Evolutionary conservation across 2,329 filamentous ascomycete species (phyloP).

Genomic region (Phoma herbarum): DNA sequence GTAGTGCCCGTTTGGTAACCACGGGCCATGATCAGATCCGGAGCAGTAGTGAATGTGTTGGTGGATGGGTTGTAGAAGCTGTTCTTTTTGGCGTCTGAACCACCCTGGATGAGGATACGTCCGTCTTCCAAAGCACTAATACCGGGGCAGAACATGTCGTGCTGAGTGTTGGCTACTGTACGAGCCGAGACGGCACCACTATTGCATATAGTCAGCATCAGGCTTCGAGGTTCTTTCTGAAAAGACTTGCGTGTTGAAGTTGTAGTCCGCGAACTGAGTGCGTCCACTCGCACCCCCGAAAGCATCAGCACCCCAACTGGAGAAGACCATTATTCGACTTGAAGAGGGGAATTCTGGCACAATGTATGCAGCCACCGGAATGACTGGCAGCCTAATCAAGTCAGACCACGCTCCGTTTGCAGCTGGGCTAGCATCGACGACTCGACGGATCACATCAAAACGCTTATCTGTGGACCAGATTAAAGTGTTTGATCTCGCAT

Average conservation of each 20-base stretch:
- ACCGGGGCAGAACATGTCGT: conserved; percentile 42
- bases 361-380: conserved; percentile 41
- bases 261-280: conserved; percentile 41
- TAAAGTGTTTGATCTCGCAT: conserved; percentile 30
- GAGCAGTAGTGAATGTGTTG: conserved; percentile 29
- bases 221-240: neutral
- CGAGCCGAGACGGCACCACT: conserved; percentile 35
- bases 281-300: conserved; percentile 36
- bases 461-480: conserved; percentile 42
- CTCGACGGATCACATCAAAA: conserved; percentile 36
- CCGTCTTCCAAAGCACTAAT: conserved; percentile 38
- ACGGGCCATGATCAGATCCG: conserved; percentile 36
- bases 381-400: conserved; percentile 37
- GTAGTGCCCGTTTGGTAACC: conserved; percentile 36
- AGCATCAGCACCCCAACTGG: conserved; percentile 38
- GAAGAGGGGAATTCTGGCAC: conserved; percentile 37
- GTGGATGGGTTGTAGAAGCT: conserved; percentile 35
- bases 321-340: conserved; percentile 36
- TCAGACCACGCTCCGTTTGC: conserved; percentile 37
- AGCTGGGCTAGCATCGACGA: conserved; percentile 26
- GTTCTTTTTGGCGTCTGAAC: conserved; percentile 34
- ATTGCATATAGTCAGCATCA: conserved; percentile 12
- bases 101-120: conserved; percentile 36
- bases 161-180: conserved; percentile 36
- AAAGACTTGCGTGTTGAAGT: conserved; percentile 33